These are phyloP conservation scores for Haberlea rhodopensis DNA, from an alignment of 257 asterid genomes.

Conservation along the genomic window DNA sequence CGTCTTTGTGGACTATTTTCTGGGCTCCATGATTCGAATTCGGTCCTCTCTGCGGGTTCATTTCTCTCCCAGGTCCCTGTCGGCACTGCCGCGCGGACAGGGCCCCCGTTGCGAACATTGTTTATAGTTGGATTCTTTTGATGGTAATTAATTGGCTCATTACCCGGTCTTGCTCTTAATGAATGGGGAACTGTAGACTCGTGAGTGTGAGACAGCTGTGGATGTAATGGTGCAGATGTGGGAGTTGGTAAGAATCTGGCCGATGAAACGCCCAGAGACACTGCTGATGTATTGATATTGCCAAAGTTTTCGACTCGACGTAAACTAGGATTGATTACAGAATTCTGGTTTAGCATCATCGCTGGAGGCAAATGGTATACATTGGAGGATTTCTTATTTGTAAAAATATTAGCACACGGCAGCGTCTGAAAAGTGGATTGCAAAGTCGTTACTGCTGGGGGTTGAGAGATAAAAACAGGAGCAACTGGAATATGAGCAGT, in stretches of 20 bases:
- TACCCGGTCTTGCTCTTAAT: constrained; percentile 41
- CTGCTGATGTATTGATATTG: constrained; percentile 29
- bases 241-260: constrained; percentile 34
- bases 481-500: constrained; percentile 30
- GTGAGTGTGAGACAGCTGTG: constrained; percentile 32
- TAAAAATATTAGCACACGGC: constrained; percentile 31
- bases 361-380: constrained; percentile 43
- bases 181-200: constrained; percentile 33
- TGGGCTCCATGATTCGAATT: constrained; percentile 67
- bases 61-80: constrained; percentile 41
- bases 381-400: constrained; percentile 27
- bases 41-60: constrained; percentile 33
- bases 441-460: constrained; percentile 24
- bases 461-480: constrained; percentile 36
- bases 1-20: constrained; percentile 58
- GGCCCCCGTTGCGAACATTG: constrained; percentile 30
- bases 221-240: constrained; percentile 26
- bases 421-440: constrained; percentile 34
- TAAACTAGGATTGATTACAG: constrained; percentile 29
- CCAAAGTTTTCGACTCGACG: constrained; percentile 27
- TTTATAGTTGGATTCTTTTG: constrained; percentile 36
- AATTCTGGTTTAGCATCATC: constrained; percentile 35
- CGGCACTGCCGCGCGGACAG: constrained; percentile 26
- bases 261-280: constrained; percentile 6
- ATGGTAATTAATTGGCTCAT: constrained; percentile 31